Evolutionary conservation across 2,329 filamentous ascomycete species (phyloP).

Genomic region (Colletotrichum liaoningense): DNA sequence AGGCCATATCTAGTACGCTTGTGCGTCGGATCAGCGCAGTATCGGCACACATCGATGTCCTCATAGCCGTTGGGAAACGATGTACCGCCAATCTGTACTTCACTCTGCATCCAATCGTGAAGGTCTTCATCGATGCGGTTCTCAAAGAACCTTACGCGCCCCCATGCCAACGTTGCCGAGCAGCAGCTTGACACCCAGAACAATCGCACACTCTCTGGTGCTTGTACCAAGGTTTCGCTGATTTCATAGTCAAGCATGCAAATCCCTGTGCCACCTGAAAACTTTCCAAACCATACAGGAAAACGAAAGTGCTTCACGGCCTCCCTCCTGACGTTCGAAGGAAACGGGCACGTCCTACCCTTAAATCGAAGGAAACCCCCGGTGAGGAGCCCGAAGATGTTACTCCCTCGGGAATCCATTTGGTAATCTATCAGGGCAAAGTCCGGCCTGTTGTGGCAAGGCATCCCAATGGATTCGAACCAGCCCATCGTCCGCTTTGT

Average conservation of each 20-base stretch:
- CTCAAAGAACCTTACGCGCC: too few species aligned
- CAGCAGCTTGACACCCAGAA: not conserved
- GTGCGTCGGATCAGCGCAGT: not conserved
- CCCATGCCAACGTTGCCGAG: not conserved
- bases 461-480: too few species aligned
- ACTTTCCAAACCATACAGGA: too few species aligned
- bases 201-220: not conserved
- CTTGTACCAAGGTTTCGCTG: too few species aligned
- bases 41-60: not conserved
- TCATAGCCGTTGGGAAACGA: not conserved
- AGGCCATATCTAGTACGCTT: not conserved
- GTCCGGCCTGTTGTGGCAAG: not conserved
- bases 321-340: not conserved
- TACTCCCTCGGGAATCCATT: not conserved
- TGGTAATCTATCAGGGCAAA: not conserved
- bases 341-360: not conserved
- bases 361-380: not conserved
- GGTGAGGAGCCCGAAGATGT: rapidly evolving
- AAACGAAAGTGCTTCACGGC: not conserved
- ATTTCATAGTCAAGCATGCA: not conserved
- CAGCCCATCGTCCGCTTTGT: too few species aligned
- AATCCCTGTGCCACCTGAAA: not conserved
- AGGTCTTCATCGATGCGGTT: not conserved
- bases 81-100: rapidly evolving
- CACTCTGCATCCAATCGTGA: rapidly evolving